Conservation (phyloP, 768 basidiomycete species). For the Clathrus columnatus region DNA sequence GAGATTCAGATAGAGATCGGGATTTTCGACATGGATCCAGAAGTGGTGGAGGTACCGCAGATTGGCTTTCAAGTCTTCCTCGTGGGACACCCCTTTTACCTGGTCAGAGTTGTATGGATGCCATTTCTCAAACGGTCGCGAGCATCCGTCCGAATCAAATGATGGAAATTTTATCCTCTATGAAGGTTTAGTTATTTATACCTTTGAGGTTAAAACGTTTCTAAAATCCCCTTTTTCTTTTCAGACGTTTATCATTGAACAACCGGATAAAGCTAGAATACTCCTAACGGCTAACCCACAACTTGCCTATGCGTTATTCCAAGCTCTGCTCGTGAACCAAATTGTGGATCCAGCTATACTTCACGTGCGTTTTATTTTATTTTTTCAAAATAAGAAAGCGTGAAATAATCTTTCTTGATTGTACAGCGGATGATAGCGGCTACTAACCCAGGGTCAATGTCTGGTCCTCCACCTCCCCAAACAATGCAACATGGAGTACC, state of each 20-base stretch:
- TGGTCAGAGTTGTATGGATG: constrained; percentile 67
- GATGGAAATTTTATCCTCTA: constrained; percentile 92
- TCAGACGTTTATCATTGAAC: constrained; percentile 85
- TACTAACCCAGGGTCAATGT: constrained; percentile 16
- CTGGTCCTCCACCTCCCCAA: constrained; percentile 4
- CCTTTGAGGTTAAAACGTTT: constrained; percentile 9
- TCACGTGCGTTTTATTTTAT: constrained; percentile 37
- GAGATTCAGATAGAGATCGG: constrained; percentile 39
- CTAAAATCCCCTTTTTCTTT: not conserved
- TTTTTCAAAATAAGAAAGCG: not conserved
- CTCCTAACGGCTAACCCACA: constrained; percentile 83
- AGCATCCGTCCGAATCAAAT: constrained; percentile 75
- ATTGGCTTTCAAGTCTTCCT: constrained; percentile 63
- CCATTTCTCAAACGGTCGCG: constrained; percentile 79
- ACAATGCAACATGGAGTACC: constrained; percentile 13
- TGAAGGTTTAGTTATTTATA: constrained; percentile 62
- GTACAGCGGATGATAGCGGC: constrained; percentile 46
- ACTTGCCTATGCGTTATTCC: constrained; percentile 92
- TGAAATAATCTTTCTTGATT: constrained; percentile 26
- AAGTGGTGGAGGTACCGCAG: constrained; percentile 4
- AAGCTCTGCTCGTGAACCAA: constrained; percentile 86
- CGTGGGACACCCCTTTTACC: constrained; percentile 64
- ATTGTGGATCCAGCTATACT: constrained; percentile 85
- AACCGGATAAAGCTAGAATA: constrained; percentile 80
- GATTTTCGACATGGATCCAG: constrained; percentile 18